Evolutionary conservation across 2,329 filamentous ascomycete species (phyloP).

Genomic region (Apiospora pterosperma): DNA sequence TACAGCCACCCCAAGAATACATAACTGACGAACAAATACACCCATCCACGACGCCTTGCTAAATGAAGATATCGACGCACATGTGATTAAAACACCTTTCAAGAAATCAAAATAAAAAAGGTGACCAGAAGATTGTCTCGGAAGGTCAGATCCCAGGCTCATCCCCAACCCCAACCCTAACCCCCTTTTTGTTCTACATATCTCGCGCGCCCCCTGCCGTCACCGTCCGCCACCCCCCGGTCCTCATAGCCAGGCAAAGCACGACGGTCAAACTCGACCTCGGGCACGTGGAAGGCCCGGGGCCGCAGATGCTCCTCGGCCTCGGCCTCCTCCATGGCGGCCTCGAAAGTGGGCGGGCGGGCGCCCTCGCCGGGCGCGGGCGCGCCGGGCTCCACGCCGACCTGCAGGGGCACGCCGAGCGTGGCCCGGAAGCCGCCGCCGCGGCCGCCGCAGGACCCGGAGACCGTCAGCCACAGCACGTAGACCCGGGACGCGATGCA

Average conservation of each 20-base stretch:
- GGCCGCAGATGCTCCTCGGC: constrained; percentile 41
- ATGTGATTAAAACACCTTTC: not conserved
- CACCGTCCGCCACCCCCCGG: not conserved
- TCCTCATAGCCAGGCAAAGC: constrained; percentile 33
- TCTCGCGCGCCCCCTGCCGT: not conserved
- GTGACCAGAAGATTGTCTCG: not conserved
- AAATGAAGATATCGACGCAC: not conserved
- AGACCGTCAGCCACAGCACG: constrained; percentile 43
- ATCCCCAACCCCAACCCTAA: too few species aligned
- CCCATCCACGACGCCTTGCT: not conserved
- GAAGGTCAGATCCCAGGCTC: not conserved
- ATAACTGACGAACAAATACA: not conserved
- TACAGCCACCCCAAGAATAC: not conserved
- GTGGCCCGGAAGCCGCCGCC: constrained; percentile 35
- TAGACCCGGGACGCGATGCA: constrained; percentile 57
- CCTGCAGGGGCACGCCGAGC: constrained; percentile 47
- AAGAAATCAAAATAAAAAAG: too few species aligned
- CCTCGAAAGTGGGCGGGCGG: constrained; percentile 44
- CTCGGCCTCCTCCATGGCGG: constrained; percentile 42
- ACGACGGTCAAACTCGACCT: constrained; percentile 25
- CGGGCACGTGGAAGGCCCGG: constrained; percentile 33
- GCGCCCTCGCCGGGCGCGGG: constrained; percentile 27
- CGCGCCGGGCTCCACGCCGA: constrained; percentile 37
- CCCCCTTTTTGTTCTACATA: not conserved
- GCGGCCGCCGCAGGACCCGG: constrained; percentile 34